Evolutionary conservation across 345 rosid species (phyloP), one percentile per base, ranked within the genome.

Genomic region (Leavenworthia alabamica): DNA sequence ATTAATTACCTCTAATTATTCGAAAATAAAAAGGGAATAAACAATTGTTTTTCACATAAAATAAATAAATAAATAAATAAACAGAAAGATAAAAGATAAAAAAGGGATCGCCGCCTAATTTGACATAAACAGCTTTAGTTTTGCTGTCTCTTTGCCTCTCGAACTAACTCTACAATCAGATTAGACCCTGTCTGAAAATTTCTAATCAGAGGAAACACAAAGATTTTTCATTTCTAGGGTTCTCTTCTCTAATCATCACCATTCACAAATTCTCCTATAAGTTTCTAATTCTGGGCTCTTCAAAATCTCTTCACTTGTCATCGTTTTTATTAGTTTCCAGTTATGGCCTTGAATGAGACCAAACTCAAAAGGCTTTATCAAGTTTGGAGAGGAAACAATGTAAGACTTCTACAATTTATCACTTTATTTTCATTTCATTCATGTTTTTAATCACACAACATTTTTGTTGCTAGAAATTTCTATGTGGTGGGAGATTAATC

Each of bases 381-480:
- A 80, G 77, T 81, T 56, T 92, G 98, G 98, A 81, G 84, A 73
- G 98, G 97, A 68, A 92, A 89, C 88, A 92, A 92, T 86, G 97
- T 92, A 68, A 61, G 65, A n/a, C n/a, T 13, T 17, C 44, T 61
- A 1, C 32, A 16, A 24, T 56, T 14, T 29, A n/a, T n/a, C 35
- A 66, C 16, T 36, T 27, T 36, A 6, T 27, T 58, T 50, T 59
- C 27, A 26, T 39, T 39, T 66, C 62, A 35, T 37, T 45, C 52
- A 53, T 26, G 16, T n/a, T 64, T 64, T 53, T 23, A 3, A 47
- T 6, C 70, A 14, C 8, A 12, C 17, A 11, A 8, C 13, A 1
- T 17, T 47, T 49, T 2, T 53, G 27, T n/a, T n/a, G 4, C 60
- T 83, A 93, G 99, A 89, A 79, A 80, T 93, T 93, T 72, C 77